A percentile compares a stretch with the other conserved stretches of the same genome.
These are phyloP conservation scores for Alternaria burnsii DNA, from an alignment of 2,329 filamentous ascomycete species.

Conservation along the genomic window DNA sequence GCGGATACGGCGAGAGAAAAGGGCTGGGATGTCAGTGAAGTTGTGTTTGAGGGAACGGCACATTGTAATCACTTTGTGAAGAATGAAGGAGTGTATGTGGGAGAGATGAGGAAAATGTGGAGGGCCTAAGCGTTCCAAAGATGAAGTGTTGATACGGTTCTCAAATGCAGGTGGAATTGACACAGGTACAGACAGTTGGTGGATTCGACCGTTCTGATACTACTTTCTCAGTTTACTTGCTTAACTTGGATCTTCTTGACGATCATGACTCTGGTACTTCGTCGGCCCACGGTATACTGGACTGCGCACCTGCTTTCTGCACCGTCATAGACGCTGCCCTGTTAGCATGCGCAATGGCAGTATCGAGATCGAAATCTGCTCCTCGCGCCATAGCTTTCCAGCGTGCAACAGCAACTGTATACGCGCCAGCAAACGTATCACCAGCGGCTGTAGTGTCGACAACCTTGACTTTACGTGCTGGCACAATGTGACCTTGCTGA, in stretches of 20 bases:
- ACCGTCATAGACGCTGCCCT: slow-evolving; percentile 72
- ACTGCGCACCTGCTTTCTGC: slow-evolving; percentile 70
- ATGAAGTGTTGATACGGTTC: not conserved
- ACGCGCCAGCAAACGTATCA: slow-evolving; percentile 91
- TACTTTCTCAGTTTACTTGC: not conserved
- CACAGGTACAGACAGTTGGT: not conserved
- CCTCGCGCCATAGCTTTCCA: slow-evolving; percentile 54
- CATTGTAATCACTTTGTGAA: slow-evolving; percentile 68
- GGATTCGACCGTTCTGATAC: not conserved
- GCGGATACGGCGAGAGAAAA: slow-evolving; percentile 54
- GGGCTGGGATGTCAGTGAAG: slow-evolving; percentile 59
- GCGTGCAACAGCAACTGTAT: slow-evolving; percentile 75
- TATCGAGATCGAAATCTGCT: slow-evolving; percentile 60
- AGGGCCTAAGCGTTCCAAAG: not conserved
- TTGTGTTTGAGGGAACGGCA: slow-evolving; percentile 62
- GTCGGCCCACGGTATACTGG: slow-evolving; percentile 71
- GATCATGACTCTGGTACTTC: slow-evolving; percentile 53
- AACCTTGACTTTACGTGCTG: slow-evolving; percentile 76
- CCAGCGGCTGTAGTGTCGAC: slow-evolving; percentile 94
- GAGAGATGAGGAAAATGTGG: slow-evolving; percentile 24
- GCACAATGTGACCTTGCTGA: slow-evolving; percentile 58
- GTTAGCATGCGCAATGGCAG: slow-evolving; percentile 69
- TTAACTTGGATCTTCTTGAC: not conserved
- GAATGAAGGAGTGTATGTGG: slow-evolving; percentile 65
- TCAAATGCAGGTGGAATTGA: not conserved